phyloP scores from a whole-genome alignment of 2,329 filamentous ascomycete genomes.

The Trichoderma brevicompactum region DNA sequence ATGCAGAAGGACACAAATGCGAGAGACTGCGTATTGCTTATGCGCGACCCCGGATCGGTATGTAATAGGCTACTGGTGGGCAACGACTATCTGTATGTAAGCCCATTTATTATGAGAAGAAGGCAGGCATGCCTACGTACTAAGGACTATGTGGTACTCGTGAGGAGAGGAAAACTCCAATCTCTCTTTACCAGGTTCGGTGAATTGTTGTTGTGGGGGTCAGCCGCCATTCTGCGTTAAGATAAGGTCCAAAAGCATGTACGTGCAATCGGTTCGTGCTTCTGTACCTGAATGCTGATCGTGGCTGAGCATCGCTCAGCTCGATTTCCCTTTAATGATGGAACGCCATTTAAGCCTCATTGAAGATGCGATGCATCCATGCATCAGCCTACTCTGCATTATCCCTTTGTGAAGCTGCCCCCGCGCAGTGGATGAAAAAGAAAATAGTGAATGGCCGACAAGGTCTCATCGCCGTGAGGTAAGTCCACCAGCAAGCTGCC shows the following conservation, averaged over 20 bases:
- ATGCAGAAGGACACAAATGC: neutral
- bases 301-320: constrained; percentile 2
- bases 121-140: too few species aligned
- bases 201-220: constrained; percentile 20
- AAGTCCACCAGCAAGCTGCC: neutral
- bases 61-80: neutral
- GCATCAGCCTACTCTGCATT: neutral
- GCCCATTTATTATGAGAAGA: too few species aligned
- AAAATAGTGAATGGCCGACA: neutral
- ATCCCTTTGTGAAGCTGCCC: neutral
- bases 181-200: neutral
- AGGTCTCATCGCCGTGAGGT: neutral
- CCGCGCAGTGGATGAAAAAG: neutral
- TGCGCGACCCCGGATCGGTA: neutral
- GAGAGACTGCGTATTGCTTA: neutral
- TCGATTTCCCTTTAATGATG: neutral
- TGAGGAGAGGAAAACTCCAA: neutral
- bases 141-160: too few species aligned
- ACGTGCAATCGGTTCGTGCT: neutral
- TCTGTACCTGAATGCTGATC: constrained; percentile 2
- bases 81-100: neutral
- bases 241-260: neutral
- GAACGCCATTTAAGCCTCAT: neutral
- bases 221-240: constrained; percentile 15
- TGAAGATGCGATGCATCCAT: neutral